Conservation (phyloP, 148 eudicot species). For the Persicaria maculosa region DNA sequence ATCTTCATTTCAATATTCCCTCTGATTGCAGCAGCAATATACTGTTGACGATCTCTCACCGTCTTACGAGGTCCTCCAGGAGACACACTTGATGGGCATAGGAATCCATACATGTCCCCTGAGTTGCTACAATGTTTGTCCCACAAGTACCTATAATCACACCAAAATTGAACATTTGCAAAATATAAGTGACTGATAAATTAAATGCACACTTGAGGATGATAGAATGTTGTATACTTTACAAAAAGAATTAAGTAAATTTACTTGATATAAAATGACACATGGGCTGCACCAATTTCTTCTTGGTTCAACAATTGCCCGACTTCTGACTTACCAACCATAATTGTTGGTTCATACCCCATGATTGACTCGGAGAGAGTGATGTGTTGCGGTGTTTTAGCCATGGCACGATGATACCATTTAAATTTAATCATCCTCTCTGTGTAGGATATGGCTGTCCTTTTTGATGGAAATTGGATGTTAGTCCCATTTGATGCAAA, state of each 20-base stretch:
- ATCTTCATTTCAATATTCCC: no score
- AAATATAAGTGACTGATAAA: neutral
- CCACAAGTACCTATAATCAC: no score
- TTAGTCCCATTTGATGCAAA: neutral
- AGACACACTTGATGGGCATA: no score
- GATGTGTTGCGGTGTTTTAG: no score
- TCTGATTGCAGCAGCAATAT: no score
- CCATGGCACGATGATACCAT: neutral
- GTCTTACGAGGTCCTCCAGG: no score
- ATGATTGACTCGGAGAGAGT: no score
- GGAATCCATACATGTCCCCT: no score
- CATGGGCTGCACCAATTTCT: neutral
- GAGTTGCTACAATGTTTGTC: no score
- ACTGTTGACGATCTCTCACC: no score
- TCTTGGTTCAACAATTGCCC: neutral
- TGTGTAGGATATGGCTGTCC: neutral
- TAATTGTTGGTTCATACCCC: no score
- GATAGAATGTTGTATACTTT: neutral
- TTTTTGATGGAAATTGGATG: neutral
- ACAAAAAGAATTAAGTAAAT: neutral
- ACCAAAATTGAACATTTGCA: no score
- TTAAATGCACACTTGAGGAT: neutral
- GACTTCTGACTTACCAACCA: neutral
- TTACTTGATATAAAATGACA: neutral
- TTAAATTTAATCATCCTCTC: neutral